These are phyloP conservation scores for Penicillium robsamsonii DNA, from an alignment of 495 filamentous ascomycete species.

Conservation along the genomic window DNA sequence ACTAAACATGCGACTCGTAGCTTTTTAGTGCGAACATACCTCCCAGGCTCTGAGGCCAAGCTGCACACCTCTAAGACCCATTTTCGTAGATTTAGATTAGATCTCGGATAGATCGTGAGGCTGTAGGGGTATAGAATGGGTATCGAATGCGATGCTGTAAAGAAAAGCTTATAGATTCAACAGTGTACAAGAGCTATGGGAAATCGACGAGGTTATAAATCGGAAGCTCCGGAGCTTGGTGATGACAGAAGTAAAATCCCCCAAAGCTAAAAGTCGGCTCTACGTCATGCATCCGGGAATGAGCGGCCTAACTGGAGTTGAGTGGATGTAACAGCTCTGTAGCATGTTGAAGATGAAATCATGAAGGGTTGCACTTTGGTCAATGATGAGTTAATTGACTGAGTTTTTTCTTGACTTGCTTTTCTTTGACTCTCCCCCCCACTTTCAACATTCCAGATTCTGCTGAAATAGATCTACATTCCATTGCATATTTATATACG, in stretches of 20 bases:
- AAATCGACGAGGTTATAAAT: conserved; percentile 22
- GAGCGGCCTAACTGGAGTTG: conserved; percentile 13
- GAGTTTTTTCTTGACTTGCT: not conserved
- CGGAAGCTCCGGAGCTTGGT: conserved; percentile 34
- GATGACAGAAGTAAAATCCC: conserved; percentile 27
- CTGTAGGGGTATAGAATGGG: conserved; percentile 1
- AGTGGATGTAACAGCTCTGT: not conserved
- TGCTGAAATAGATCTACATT: not conserved
- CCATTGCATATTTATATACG: not conserved
- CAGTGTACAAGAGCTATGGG: conserved; percentile 9
- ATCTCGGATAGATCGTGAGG: not conserved
- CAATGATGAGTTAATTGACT: conserved; percentile 14
- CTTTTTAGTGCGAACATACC: conserved; percentile 26
- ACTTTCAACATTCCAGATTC: not conserved
- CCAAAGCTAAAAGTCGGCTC: conserved; percentile 14
- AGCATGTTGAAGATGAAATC: conserved; percentile 9
- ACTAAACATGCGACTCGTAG: not conserved
- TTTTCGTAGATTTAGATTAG: conserved; percentile 11
- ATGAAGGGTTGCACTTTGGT: conserved; percentile 10
- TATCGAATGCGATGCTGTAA: conserved; percentile 1
- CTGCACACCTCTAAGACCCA: conserved; percentile 33
- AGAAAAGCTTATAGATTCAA: not conserved
- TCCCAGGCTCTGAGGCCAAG: conserved; percentile 40
- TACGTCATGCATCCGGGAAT: conserved; percentile 41
- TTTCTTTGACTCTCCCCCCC: not conserved